Evolutionary conservation across 805 yeast genomes (phyloP), one percentile per base, ranked within the genome.

Genomic region (Debaryomyces tyrocola): DNA sequence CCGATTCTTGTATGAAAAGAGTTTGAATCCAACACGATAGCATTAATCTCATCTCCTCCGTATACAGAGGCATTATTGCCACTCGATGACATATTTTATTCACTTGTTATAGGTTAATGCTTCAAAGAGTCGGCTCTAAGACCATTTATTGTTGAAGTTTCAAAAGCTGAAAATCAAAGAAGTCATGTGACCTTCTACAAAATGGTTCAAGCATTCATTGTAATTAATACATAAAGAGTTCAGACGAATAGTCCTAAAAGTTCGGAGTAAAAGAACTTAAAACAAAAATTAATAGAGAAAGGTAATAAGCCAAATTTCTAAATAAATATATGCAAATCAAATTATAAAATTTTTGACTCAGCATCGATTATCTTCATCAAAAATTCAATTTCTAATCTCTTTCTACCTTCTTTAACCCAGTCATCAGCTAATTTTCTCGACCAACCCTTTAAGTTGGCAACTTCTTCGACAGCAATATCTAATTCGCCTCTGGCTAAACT

Each of bases 1-100:
- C 99, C 99, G 15, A 85, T 82, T 44, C 92, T 82, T 6, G 97
- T 90, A 49, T 82, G 71, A 50, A 76, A 82, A 9, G 96, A 85
- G 31, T 98, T 98, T 1, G 96, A 91, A 60, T 94, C 98, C 20
- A 92, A 74, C 29, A 92, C 96, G 2, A 94, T 77, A 21, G 98
- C 96, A 52, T 90, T 83, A 52, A 94, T 85, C 64, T 92, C 99
- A 68, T 92, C 94, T 33, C 77, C 78, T 20, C 68, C 69, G 41
- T 63, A 64, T 6, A 63, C 67, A 21, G 54, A 51, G 15, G 54
- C 48, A 38, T 45, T 53, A 39, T 53, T 54, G 24, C 54, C 56
- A 9, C 51, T 40, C 14, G 58, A 47, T 27, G 69, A 52, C 68
- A 63, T 63, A 0, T 33, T 34, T 44, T 14, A 5, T 14, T 33